Evolutionary conservation across 306 rosid genomes (phyloP), one percentile per base, ranked within the genome.

Genomic region (Psophocarpus tetragonolobus): DNA sequence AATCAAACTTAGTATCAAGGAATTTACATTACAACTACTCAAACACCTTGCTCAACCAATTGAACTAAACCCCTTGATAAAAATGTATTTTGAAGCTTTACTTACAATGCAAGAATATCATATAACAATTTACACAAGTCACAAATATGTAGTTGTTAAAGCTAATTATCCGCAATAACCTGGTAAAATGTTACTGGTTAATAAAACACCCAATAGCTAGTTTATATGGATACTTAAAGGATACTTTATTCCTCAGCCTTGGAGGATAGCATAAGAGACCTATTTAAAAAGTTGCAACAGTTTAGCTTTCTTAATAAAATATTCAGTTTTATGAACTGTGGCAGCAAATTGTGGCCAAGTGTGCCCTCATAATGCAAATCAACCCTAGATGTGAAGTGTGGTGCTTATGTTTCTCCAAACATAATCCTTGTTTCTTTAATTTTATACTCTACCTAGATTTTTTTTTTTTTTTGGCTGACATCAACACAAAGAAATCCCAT

Each of bases 261-360:
- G 29, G 73, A 71, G 67, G 67, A 60, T 47, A 35, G 57, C 70
- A 79, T 23, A 45, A 57, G 56, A 71, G n/a, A 33, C 56, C 44
- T 71, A 21, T 53, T 20, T 53, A 53, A 69, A 77, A 33, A 42
- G 35, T 24, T 79, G 63, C 8, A 10, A 33, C 15, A 32, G 41
- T 11, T 29, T n/a, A 23, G 8, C 56, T 68, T 29, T 57, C n/a
- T 44, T 4, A 29, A 57, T 44, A 58, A 51, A 38, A 30, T 60
- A 30, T 56, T 10, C 21, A 70, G 70, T 58, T 32, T 58, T 27
- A 58, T 35, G 54, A 79, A 79, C 5, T 71, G 18, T 71, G 77
- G 53, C 58, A 69, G 60, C 7, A 30, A 68, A 78, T 20, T 57
- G 70, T 7, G 8, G 61, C 56, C 65, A 71, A 50, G 58, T 12